phyloP scores from a whole-genome alignment of 2,329 filamentous ascomycete genomes.

The Colletotrichum eleusines region DNA sequence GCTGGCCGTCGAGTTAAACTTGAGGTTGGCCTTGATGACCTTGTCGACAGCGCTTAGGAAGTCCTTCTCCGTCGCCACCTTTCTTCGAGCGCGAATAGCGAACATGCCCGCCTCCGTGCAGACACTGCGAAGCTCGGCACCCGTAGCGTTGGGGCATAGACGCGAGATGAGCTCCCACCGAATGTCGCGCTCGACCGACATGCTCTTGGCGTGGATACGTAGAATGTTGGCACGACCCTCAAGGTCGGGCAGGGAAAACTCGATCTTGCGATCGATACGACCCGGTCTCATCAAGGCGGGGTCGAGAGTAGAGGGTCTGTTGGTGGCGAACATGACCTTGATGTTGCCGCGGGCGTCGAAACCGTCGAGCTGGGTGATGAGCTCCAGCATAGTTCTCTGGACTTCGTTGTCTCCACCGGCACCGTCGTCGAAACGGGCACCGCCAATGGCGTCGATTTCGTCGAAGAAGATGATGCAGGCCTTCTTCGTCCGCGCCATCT shows the following conservation, averaged over 20 bases:
- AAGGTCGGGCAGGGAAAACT: slow-evolving; percentile 96
- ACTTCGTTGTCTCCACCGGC: slow-evolving; percentile 98
- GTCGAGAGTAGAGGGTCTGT: slow-evolving; percentile 93
- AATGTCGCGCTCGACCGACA: slow-evolving; percentile 99
- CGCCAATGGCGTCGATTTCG: slow-evolving; percentile 96
- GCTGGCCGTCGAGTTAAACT: slow-evolving; percentile 98
- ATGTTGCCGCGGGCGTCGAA: slow-evolving; percentile 98
- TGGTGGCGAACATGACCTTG: slow-evolving; percentile 99
- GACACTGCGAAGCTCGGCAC: slow-evolving; percentile 94
- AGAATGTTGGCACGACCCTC: slow-evolving; percentile 98
- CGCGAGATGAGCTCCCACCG: slow-evolving; percentile 98
- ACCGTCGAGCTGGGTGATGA: slow-evolving; percentile 96
- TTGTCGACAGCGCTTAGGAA: slow-evolving; percentile 98
- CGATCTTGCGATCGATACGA: slow-evolving; percentile 98
- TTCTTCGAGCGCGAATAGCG: slow-evolving; percentile 91
- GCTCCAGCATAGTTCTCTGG: slow-evolving; percentile 96
- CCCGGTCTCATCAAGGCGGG: slow-evolving; percentile 97
- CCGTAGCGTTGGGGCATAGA: slow-evolving; percentile 96
- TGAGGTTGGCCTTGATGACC: slow-evolving; percentile 98
- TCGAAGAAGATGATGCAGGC: slow-evolving; percentile 99
- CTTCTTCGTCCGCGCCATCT: slow-evolving; percentile 99
- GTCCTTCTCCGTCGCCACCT: slow-evolving; percentile 99
- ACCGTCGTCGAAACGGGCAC: slow-evolving; percentile 95
- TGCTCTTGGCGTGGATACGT: slow-evolving; percentile 98
- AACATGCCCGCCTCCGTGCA: slow-evolving; percentile 99